Percentiles rank a stretch among this genome's conserved stretches.
Conservation (phyloP, 208 protist genomes). For the Kentomonas sorsogonicus region DNA sequence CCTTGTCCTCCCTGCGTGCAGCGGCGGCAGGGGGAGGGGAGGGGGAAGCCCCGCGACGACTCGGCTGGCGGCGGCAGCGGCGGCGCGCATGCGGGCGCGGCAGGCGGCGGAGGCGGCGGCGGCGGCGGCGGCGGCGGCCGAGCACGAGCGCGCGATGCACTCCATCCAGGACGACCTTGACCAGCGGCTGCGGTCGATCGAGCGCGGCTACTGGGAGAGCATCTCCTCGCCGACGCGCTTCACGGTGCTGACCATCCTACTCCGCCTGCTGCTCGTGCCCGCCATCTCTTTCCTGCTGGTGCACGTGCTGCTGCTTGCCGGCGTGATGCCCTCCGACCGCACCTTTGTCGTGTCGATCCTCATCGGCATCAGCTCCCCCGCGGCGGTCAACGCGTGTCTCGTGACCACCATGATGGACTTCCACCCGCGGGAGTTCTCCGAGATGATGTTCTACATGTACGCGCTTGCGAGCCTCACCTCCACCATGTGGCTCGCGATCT, state of each 20-base stretch:
- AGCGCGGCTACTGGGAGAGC: slow-evolving; percentile 6
- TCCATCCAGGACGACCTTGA: too few species aligned
- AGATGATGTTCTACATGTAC: slow-evolving; percentile 70
- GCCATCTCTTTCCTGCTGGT: slow-evolving; percentile 46
- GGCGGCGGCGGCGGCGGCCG: not conserved
- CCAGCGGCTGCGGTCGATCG: not conserved
- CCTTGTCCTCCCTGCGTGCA: too few species aligned
- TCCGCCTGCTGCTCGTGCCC: slow-evolving; percentile 57
- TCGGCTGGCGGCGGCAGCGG: not conserved
- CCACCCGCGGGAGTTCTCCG: slow-evolving; percentile 41
- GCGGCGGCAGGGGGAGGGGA: not conserved
- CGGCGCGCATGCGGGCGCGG: too few species aligned
- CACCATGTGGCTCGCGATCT: slow-evolving; percentile 47
- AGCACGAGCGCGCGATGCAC: too few species aligned
- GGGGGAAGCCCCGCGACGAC: not conserved
- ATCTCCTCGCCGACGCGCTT: slow-evolving; percentile 21
- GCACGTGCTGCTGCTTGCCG: slow-evolving; percentile 30
- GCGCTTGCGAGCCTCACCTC: slow-evolving; percentile 39
- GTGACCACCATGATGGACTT: slow-evolving; percentile 62
- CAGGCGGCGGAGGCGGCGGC: not conserved
- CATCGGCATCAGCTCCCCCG: slow-evolving; percentile 48
- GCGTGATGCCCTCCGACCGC: slow-evolving; percentile 39
- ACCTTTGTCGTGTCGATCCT: slow-evolving; percentile 61
- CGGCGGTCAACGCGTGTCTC: slow-evolving; percentile 59
- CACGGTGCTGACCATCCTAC: slow-evolving; percentile 25